Evolutionary conservation across 345 rosid genomes (phyloP), one percentile per base, ranked within the genome.

Genomic region (Euphorbia pulcherrima): DNA sequence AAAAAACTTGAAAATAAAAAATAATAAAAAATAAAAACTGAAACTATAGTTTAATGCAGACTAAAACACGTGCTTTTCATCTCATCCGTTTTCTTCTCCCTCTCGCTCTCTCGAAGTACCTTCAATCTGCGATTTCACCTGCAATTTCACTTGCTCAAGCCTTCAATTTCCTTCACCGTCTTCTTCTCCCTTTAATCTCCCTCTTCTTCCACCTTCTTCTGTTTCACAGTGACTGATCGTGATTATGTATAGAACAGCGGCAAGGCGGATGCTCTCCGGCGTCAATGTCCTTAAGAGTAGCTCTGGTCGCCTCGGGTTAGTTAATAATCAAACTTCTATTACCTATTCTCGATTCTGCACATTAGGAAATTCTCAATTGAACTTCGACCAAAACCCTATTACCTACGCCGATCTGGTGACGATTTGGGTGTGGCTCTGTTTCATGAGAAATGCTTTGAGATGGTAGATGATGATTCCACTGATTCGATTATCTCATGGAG

Each of bases 381-480:
- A 67, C 65, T 53, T 75, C 57, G 60, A 74, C 69, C 79, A 67
- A 23, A 68, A 74, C 69, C 78, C 70, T 35, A 75, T n/a, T n/a
- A n/a, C n/a, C n/a, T n/a, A n/a, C n/a, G n/a, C n/a, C n/a, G n/a
- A 84, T 78, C 89, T 9, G 72, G 74, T 59, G 89, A 78, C 6
- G 74, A 60, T 60, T n/a, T 86, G 41, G 87, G 92, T 18, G 54
- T 87, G 41, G 87, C 94, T 18, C 97, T 96, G 35, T 92, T 92
- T 68, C 67, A 89, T 53, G 85, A 75, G 71, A 92, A 92, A 79
- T 87, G 97, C 71, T 89, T 86, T 78, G 96, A 92, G 41, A 89
- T 92, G 92, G 92, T 89, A 1, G 97, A 87, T 63, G 94, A 89
- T 63, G 78, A 80, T 46, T 73, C 89, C 0, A 83, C 96, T 0